Conservation (phyloP, 352 stramenopile species). For the Phytophthora palmivora region DNA sequence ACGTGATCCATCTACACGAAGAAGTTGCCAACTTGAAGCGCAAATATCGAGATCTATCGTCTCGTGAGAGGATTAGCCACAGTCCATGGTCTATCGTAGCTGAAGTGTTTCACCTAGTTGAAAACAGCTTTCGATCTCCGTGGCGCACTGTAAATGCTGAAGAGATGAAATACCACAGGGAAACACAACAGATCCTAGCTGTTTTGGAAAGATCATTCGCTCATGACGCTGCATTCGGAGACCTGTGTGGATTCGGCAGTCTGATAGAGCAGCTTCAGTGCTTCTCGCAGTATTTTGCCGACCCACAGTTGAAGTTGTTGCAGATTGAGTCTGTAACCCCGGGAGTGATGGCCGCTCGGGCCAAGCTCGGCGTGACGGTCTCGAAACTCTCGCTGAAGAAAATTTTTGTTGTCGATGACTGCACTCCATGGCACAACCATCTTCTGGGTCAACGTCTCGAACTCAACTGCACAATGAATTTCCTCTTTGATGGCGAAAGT, state of each 20-base stretch:
- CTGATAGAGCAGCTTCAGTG: slow-evolving; percentile 24
- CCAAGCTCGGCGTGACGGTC: slow-evolving; percentile 25
- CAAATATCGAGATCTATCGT: slow-evolving; percentile 22
- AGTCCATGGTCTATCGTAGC: slow-evolving; percentile 24
- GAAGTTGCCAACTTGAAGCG: slow-evolving; percentile 23
- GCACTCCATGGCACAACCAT: too few species aligned
- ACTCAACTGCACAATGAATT: slow-evolving; percentile 5
- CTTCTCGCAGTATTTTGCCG: slow-evolving; percentile 25
- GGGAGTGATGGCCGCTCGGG: slow-evolving; percentile 21
- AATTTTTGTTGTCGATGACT: slow-evolving; percentile 5
- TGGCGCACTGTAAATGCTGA: slow-evolving; percentile 11
- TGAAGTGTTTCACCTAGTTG: slow-evolving; percentile 24
- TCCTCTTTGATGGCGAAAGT: slow-evolving; percentile 22
- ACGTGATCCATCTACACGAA: slow-evolving; percentile 17
- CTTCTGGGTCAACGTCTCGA: slow-evolving; percentile 10
- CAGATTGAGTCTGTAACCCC: slow-evolving; percentile 17
- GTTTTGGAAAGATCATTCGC: slow-evolving; percentile 20
- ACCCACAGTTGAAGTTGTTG: slow-evolving; percentile 15
- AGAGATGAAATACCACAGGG: slow-evolving; percentile 17
- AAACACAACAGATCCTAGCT: slow-evolving; percentile 5
- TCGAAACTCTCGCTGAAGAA: slow-evolving; percentile 24
- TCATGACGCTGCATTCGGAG: slow-evolving; percentile 21
- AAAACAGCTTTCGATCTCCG: slow-evolving; percentile 20
- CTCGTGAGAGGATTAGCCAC: slow-evolving; percentile 26
- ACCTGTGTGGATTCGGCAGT: slow-evolving; percentile 5